A percentile compares a stretch with the other conserved stretches of the same genome.
phyloP scores from a whole-genome alignment of 176 grass and related monocot species.

The Paspalum vaginatum region DNA sequence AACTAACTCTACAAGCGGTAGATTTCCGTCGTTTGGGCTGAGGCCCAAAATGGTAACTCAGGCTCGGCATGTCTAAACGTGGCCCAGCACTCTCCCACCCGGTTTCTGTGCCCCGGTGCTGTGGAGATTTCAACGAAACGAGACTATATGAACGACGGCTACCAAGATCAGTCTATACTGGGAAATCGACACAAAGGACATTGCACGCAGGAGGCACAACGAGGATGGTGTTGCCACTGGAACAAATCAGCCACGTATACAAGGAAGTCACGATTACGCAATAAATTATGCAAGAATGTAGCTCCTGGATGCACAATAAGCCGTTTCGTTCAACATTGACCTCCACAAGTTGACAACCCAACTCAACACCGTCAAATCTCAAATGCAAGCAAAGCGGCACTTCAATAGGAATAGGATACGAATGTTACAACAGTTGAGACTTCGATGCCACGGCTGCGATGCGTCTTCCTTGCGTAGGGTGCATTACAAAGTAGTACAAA shows the following conservation, averaged over 20 bases:
- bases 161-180: neutral
- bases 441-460: neutral
- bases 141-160: neutral
- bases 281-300: neutral
- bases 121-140: neutral
- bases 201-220: neutral
- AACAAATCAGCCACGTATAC: neutral
- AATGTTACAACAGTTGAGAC: neutral
- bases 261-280: neutral
- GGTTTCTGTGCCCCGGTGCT: too few relatives aligned
- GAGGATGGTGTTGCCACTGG: neutral
- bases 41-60: neutral
- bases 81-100: neutral
- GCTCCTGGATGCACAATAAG: neutral
- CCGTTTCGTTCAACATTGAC: neutral
- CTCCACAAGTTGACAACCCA: neutral
- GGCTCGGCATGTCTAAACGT: neutral
- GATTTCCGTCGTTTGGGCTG: neutral
- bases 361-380: neutral
- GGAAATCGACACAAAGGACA: neutral
- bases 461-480: conserved; percentile 24
- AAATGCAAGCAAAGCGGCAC: neutral
- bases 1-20: neutral
- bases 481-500: conserved; percentile 18
- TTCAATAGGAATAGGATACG: neutral